Evolutionary conservation across 176 grass and related monocot species (phyloP), one percentile per base, ranked within the genome.

Genomic region (Juncus effusus): DNA sequence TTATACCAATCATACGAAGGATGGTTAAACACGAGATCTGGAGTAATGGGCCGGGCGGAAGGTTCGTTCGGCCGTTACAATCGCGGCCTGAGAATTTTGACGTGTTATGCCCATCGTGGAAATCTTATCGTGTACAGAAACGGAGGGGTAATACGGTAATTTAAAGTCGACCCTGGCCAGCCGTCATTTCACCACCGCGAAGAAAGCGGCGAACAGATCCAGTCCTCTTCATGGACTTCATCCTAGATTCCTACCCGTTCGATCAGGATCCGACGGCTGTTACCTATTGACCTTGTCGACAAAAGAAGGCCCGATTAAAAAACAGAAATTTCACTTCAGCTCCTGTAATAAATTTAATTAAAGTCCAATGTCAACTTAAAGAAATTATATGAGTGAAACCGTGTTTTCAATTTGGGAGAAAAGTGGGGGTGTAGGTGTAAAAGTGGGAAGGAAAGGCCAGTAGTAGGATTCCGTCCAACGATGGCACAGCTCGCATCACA

Each of bases 401-500:
- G 2, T 2, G 44, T 47, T 47, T 1, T 47, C 2, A 9, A 47
- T 6, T 47, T 47, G 44, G 4, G 9, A 47, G 4, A 47, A 47
- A 41, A 59, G 11, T 59, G 54, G 69, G 44, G 39, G 58, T 72
- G 1, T 60, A 45, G 16, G 2, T n/a, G 42, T 5, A 54, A 71
- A 57, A 57, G 1, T 1, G 11, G 36, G 42, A 11, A 59, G 39
- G 36, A 16, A 56, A 19, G 41, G n/a, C 54, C 44, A 1, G 37
- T 44, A 3, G 47, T 49, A 61, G 12, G 76, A 75, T 89, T 73
- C 75, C 72, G 67, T 85, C 68, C 79, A 65, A 67, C 47, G 58
- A 1, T 57, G 54, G 61, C 49, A 56, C 88, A 76, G 84, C 77
- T 68, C 59, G 56, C 66, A 81, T 50, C 77, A 52, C 85, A 40